Evolutionary conservation across 768 basidiomycete genomes (phyloP), one percentile per base, ranked within the genome.

Genomic region (Xerocomellus dryophilus): DNA sequence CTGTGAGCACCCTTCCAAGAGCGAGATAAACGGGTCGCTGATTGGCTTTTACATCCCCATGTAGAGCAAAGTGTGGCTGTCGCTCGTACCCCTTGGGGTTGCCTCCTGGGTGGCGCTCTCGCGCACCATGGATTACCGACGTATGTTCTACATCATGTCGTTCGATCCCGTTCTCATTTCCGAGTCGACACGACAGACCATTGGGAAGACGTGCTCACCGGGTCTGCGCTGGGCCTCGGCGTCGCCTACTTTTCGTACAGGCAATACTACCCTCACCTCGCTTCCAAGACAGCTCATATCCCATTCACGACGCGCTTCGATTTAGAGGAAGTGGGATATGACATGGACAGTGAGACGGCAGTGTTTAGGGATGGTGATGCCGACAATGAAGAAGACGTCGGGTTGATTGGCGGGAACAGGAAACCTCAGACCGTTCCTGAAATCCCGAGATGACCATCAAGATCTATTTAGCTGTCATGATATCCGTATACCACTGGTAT

Each of bases 111-210:
- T 92, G 4, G 88, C 89, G 5, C 80, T 93, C 53, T 85, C 86
- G 5, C 83, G 94, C n/a, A 94, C 90, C 0, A 94, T 95, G 88
- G 94, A 96, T 69, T 88, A 88, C 61, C 81, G 93, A 58, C 92
- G 88, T 90, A 65, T 54, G 84, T 79, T 20, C 8, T n/a, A 38
- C 27, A 7, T 17, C 29, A 4, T 15, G 5, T 42, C 34, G 17
- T 14, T 29, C n/a, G 12, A 4, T 3, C n/a, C 10, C 57, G 2
- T 47, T 20, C 42, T 52, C 12, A 41, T 43, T 44, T 35, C 25
- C 18, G 12, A 39, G 3, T 53, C 42, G 23, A 38, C n/a, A 4
- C 43, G 57, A 36, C 53, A 91, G 89, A 96, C 68, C 94, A 96
- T 66, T 94, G 91, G 89, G 83, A 92, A 2, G 96, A 98, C 63